Evolutionary conservation across 345 rosid genomes (phyloP), one percentile per base, ranked within the genome.

Genomic region (Noccaea caerulescens): DNA sequence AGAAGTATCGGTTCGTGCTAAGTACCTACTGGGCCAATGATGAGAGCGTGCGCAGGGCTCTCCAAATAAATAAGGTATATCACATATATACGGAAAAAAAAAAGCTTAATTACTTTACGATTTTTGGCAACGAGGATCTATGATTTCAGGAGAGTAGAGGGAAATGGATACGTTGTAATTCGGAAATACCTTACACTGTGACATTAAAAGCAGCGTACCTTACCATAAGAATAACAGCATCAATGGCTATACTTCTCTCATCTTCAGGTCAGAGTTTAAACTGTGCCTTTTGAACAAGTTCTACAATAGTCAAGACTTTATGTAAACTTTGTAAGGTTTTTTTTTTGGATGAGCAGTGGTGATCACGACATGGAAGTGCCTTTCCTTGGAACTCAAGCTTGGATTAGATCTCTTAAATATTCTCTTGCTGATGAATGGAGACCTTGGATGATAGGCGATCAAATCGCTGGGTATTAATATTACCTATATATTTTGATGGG

Each of bases 341-440:
- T 59, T 59, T 59, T 30, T 62, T 58, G 38, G 8, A 1, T 12
- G 20, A 41, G 66, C 80, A 88, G 91, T 42, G 88, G 95, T 2
- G 95, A 88, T 60, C 95, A 81, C 45, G 92, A 86, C 72, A 25
- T 84, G 73, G 0, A 3, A 0, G 63, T 82, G 9, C 83, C 96
- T 3, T 84, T 62, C 58, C 10, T 80, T 72, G 88, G 81, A 41
- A 87, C 92, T 45, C 84, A 85, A 82, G 86, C 79, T 5, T 89
- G 92, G 90, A 84, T 85, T 63, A 71, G 82, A 71, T 72, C 85
- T 6, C 82, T 87, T 6, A 84, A 84, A 69, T 84, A 84, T 74
- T 69, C 88, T 27, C 58, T 84, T 33, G n/a, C 71, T 11, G 84
- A 85, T 23, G 88, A 89, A 18, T 85, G 92, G 96, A 79, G 96